Evolutionary conservation across 495 filamentous ascomycete genomes (phyloP).

Genomic region (Aspergillus funiculosus): DNA sequence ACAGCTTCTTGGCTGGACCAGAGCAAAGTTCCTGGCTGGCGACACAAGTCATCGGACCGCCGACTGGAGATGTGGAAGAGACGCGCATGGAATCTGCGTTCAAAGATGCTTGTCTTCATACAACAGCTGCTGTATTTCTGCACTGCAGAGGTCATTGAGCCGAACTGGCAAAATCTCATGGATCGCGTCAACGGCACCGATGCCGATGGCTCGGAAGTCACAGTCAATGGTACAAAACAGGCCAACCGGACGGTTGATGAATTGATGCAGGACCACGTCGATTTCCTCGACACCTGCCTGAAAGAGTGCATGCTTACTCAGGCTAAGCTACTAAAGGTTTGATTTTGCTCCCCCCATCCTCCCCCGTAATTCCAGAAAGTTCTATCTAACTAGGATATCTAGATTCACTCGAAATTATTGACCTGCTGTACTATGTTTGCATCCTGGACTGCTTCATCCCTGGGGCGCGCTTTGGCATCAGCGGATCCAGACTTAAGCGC

Average conservation of each 20-base stretch:
- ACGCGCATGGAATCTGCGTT: conserved; percentile 81
- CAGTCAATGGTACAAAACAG: conserved; percentile 43
- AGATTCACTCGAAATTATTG: conserved; percentile 96
- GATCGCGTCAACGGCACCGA: conserved; percentile 63
- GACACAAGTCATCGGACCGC: conserved; percentile 65
- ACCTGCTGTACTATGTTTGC: conserved; percentile 90
- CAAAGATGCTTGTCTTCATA: conserved; percentile 93
- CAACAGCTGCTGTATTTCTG: conserved; percentile 96
- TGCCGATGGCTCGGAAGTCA: conserved; percentile 45
- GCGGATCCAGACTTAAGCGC: conserved; percentile 67
- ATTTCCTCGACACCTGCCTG: conserved; percentile 93
- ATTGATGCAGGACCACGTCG: conserved; percentile 98
- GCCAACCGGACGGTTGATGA: conserved; percentile 87
- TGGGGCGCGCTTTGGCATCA: conserved; percentile 71
- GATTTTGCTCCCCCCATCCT: conserved; percentile 17
- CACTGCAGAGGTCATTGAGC: conserved; percentile 93
- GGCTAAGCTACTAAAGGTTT: conserved; percentile 81
- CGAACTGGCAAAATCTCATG: conserved; percentile 94
- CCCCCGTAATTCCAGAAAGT: neutral
- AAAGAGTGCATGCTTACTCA: conserved; percentile 99
- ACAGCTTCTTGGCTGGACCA: conserved; percentile 86
- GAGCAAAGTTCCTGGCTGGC: conserved; percentile 76
- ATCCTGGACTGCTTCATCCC: conserved; percentile 66
- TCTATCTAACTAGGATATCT: conserved; percentile 15
- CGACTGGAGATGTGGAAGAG: conserved; percentile 88